These are phyloP conservation scores for Closterium sp. DNA, from an alignment of 139 green algal genomes.

Conservation along the genomic window DNA sequence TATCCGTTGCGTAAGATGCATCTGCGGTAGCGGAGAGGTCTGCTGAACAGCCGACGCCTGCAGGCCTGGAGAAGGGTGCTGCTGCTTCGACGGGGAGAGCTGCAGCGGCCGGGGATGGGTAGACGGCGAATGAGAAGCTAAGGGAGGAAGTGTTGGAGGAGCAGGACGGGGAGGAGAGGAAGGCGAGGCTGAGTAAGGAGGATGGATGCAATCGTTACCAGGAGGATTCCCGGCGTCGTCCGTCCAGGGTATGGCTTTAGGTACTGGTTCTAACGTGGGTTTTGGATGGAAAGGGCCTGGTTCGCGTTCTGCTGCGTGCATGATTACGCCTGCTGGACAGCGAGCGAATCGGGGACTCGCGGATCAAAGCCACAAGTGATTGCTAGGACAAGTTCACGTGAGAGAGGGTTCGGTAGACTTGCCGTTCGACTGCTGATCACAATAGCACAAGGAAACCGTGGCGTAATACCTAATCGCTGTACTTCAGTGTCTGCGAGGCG, in stretches of 20 bases:
- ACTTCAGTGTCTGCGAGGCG: background rate
- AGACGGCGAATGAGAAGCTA: background rate
- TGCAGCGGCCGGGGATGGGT: background rate
- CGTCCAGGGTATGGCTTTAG: background rate
- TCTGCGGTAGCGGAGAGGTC: background rate
- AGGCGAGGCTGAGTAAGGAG: background rate
- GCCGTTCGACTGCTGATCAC: background rate
- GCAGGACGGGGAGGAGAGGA: background rate
- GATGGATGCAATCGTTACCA: background rate
- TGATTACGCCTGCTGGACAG: background rate
- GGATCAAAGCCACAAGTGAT: background rate
- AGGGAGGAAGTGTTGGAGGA: background rate
- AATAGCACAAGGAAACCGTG: background rate
- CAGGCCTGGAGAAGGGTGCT: background rate
- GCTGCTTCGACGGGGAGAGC: background rate
- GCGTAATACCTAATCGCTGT: background rate
- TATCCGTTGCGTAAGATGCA: background rate
- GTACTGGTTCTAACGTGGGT: background rate
- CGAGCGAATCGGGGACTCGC: too few species aligned
- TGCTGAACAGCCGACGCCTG: background rate
- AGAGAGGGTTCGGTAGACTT: background rate
- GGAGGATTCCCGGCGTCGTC: background rate
- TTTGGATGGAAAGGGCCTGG: background rate
- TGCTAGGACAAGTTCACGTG: background rate
- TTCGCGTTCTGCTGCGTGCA: background rate